These are phyloP conservation scores for Cladophialophora exuberans DNA, from an alignment of 2,329 filamentous ascomycete species.

Conservation along the genomic window DNA sequence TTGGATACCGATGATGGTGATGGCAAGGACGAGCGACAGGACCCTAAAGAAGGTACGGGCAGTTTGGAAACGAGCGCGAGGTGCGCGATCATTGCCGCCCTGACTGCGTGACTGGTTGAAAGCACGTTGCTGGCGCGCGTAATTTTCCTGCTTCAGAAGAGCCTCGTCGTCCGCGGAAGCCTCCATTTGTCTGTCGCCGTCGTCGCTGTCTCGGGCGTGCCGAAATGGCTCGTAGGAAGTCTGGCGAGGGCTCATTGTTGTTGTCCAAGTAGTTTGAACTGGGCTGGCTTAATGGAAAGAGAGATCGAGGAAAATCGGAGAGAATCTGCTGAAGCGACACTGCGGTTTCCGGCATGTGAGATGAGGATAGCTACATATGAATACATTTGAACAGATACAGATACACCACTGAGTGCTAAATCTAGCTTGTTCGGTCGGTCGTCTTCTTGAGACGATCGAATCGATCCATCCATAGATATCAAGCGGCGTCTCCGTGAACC, in stretches of 20 bases:
- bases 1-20: conserved; percentile 9
- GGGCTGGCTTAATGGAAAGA: not conserved
- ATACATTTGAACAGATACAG: not conserved
- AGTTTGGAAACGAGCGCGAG: conserved; percentile 4
- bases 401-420: not conserved
- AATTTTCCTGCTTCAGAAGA: conserved; percentile 3
- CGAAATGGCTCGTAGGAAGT: conserved; percentile 7
- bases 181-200: not conserved
- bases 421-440: not conserved
- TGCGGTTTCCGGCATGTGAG: not conserved
- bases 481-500: not conserved
- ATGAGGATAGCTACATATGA: not conserved
- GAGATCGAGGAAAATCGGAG: not conserved
- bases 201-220: not conserved
- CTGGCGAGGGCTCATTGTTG: not conserved
- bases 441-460: not conserved
- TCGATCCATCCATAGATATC: too few relatives aligned
- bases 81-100: conserved; percentile 1
- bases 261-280: not conserved
- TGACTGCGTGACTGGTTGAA: not conserved
- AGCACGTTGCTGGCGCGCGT: conserved; percentile 1
- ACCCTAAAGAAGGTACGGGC: conserved; percentile 1
- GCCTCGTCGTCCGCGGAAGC: conserved; percentile 5
- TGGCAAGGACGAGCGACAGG: conserved; percentile 8
- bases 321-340: not conserved